Evolutionary conservation across 164 flowering plant genomes (phyloP).

Genomic region (Sedum album): DNA sequence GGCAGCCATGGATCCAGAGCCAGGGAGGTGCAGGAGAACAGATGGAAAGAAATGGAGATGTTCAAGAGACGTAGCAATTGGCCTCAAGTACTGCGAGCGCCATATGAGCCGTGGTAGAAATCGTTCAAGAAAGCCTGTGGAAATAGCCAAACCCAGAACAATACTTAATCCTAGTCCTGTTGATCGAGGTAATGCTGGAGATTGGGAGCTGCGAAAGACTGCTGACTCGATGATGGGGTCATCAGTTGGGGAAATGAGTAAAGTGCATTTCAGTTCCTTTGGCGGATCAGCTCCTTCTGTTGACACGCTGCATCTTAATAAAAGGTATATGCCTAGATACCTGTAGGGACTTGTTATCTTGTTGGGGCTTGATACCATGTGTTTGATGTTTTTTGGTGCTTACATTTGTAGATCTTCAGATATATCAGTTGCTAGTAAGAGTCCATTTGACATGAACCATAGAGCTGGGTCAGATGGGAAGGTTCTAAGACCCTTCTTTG

Average conservation of each 20-base stretch:
- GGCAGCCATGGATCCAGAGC: conserved; percentile 74
- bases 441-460: too few relatives aligned
- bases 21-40: conserved; percentile 87
- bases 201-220: conserved; percentile 12
- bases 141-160: conserved; percentile 44
- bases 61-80: conserved; percentile 69
- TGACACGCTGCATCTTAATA: conserved; percentile 39
- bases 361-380: not conserved
- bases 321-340: conserved; percentile 27
- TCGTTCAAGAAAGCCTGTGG: conserved; percentile 99
- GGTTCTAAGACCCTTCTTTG: too few relatives aligned
- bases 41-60: conserved; percentile 98
- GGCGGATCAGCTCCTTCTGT: conserved; percentile 21
- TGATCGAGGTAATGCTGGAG: conserved; percentile 5
- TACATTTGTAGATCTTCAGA: too few relatives aligned
- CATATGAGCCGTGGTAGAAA: conserved; percentile 90
- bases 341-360: conserved; percentile 2
- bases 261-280: conserved; percentile 21
- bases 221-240: conserved; percentile 13
- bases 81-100: conserved; percentile 92
- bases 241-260: conserved; percentile 17
- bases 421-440: too few relatives aligned
- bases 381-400: too few relatives aligned
- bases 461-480: too few relatives aligned
- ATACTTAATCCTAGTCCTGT: conserved; percentile 2